Base-by-base conservation (phyloP, 2,329 filamentous ascomycete species). In the Fusarium xylarioides region DNA sequence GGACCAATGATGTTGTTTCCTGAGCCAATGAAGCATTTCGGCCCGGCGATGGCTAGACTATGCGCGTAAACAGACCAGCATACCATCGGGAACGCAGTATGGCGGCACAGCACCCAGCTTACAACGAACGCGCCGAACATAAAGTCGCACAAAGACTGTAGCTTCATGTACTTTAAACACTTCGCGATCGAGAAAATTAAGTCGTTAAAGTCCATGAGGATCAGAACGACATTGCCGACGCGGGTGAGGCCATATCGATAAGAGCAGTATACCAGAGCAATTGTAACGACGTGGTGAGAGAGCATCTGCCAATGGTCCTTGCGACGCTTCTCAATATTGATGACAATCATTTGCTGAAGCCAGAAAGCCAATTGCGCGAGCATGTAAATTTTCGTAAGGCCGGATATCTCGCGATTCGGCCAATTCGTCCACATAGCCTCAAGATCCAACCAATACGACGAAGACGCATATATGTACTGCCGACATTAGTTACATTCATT, bases 301-400 rank as follows among this genome's bases (percentile, higher is more conserved):
- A 98, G 90, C 96, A 98, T 98, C 82, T 98, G 95, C 85, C 91
- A 93, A 82, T 98, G 92, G 77, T 99, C 96, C 83, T 98, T 98
- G 78, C 96, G 90, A 70, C 92, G 91, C 82, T 97, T 93, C 83
- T 99, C 96, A 60, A 98, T 95, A 82, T 98, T 92, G 81, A 98
- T 93, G 61, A 98, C 93, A 23, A 98, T 86, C 70, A 98, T 92
- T 83, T 97, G 95, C 82, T 98, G 95, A 43, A 98, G 82, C 92
- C 94, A 98, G 81, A 98, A 98, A 14, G 92, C 91, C 81, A 95
- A 92, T 81, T 98, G 95, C 10, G 91, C 91, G 26, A 99, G 87
- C 79, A 97, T 94, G 83, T 98, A 99, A 81, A 89, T 90, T 84
- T 98, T 98, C 83, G 93, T 90, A 7, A 93, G 81, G 11, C 91